Base-by-base conservation (phyloP, 1,284 basidiomycete species). In the Apiotrichum montevideense region DNA sequence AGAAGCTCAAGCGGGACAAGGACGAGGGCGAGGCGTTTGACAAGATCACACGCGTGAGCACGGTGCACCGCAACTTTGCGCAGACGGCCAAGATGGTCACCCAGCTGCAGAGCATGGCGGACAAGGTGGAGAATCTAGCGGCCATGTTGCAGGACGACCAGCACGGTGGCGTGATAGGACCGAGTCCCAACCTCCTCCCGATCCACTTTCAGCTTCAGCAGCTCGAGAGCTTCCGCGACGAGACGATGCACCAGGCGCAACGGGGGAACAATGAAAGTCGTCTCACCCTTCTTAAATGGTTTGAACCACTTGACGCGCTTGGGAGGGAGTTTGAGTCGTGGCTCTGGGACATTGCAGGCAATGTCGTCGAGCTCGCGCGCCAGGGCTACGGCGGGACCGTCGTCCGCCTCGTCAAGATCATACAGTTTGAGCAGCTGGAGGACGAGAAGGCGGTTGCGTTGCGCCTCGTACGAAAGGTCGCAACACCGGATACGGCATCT, bases 371-470 rank as follows among this genome's bases (percentile, higher is more conserved):
- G 39, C 82, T 98, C 42, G 85, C 88, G 2, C 82, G 91, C 43
- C 85, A 85, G 3, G 91, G 90, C 0, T 80, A 92, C 70, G 81
- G 84, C 0, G 85, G 87, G 35, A 92, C 95, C 14, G 84, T 98
- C 9, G 92, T 98, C 51, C 88, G 89, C 66, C 77, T 98, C 52
- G 79, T 94, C 70, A 98, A 98, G 79, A 90, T 98, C 57, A 87
- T 91, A 41, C 94, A 98, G 73, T 82, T 91, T 29, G 96, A 98
- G 73, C 90, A 88, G 4, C 84, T 83, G 64, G 90, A 93, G 72
- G 96, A 98, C 70, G 91, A 98, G 77, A 96, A 95, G 81, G 87
- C 94, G 29, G 85, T 94, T 45, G 93, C 90, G 13, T 90, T 98
- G 72, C 84, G 88, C 53, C 85, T 98, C 7, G 88, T 98, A 53